Evolutionary conservation across 2,329 filamentous ascomycete species (phyloP), one percentile per base, ranked within the genome.

Genomic region (Aureobasidium melanogenum): DNA sequence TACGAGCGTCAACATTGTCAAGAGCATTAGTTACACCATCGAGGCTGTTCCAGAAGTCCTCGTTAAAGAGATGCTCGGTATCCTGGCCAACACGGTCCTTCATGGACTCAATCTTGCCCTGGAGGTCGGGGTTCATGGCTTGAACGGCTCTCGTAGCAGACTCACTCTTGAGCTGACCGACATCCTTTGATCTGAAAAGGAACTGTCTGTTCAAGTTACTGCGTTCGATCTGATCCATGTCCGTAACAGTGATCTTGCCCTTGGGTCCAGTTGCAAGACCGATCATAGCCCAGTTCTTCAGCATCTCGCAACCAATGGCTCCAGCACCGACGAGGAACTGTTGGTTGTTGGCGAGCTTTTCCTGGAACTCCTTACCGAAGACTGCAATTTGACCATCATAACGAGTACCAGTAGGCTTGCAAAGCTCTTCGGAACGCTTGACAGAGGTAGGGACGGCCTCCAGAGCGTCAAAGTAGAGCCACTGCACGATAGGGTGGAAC

Each of bases 251-350:
- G 69, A 99, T 95, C 74, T 88, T 88, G 69, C 94, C 94, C 52
- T 91, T 84, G 3, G 91, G 89, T 4, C 94, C 94, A 48, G 89
- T 89, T 47, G 88, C 93, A 32, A 99, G 80, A 67, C 94, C 94
- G 73, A 97, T 96, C 92, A 99, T 95, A 38, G 95, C 93, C 92
- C 94, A 99, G 75, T 97, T 97, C 84, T 99, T 99, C 67, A 99
- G 79, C 88, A 97, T 99, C 73, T 99, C 94, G 71, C 94, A 99
- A 48, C 94, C 94, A 73, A 99, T 99, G 65, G 95, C 94, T 69
- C 94, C 94, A 50, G 94, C 91, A 67, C 94, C 94, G 62, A 99
- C 94, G 60, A 99, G 81, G 79, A 99, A 99, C 69, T 97, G 86
- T 70, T 87, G 94, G 64, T 94, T 76, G 69, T 97, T 96, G 63